Percentiles rank a stretch among this genome's conserved stretches.
These are phyloP conservation scores for Rhizopogon salebrosus DNA, from an alignment of 768 basidiomycete genomes.

Conservation along the genomic window DNA sequence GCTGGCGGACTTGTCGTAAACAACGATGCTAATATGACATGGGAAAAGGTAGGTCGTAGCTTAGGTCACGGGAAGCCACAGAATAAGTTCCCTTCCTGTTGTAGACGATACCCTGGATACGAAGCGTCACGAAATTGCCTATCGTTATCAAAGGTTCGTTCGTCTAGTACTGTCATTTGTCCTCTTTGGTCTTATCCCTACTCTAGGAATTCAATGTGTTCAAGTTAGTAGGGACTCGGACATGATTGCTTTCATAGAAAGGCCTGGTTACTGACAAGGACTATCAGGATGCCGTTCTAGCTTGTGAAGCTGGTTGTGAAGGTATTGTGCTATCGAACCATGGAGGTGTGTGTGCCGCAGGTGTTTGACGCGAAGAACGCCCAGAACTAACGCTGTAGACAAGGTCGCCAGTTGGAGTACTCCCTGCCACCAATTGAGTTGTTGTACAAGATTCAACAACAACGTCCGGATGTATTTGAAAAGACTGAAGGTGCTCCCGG, in stretches of 20 bases:
- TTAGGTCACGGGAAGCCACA: background rate
- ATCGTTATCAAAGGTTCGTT: slow-evolving; percentile 66
- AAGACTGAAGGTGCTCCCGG: slow-evolving; percentile 53
- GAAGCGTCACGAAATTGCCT: slow-evolving; percentile 63
- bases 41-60: slow-evolving; percentile 48
- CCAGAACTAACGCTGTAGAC: background rate
- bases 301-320: slow-evolving; percentile 77
- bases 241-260: background rate
- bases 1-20: slow-evolving; percentile 62
- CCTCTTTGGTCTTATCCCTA: slow-evolving; percentile 5
- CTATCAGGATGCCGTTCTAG: slow-evolving; percentile 76
- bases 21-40: slow-evolving; percentile 74
- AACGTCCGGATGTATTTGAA: slow-evolving; percentile 70
- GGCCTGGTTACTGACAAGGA: slow-evolving; percentile 6
- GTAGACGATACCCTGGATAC: slow-evolving; percentile 74
- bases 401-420: slow-evolving; percentile 75
- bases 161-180: background rate
- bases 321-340: slow-evolving; percentile 91
- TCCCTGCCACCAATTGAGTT: slow-evolving; percentile 77
- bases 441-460: slow-evolving; percentile 64
- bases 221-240: slow-evolving; percentile 34
- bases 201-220: slow-evolving; percentile 66
- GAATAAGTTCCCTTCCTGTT: background rate
- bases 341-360: slow-evolving; percentile 57
- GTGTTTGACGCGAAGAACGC: background rate